Percentiles rank a stretch among this genome's conserved stretches.
These are phyloP conservation scores for Nicotiana noctiflora DNA, from an alignment of 257 asterid genomes.

Conservation along the genomic window DNA sequence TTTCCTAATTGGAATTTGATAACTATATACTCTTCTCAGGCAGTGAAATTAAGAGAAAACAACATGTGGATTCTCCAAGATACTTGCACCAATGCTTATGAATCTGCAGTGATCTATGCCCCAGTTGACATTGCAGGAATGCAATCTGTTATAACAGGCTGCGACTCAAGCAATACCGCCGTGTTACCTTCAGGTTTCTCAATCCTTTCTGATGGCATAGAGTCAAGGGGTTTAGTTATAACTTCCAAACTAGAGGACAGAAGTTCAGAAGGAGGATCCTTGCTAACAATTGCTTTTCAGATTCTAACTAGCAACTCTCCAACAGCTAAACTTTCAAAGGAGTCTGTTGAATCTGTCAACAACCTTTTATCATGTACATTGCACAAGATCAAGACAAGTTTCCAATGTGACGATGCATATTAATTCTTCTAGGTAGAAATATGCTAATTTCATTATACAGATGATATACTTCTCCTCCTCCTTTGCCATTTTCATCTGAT, in stretches of 20 bases:
- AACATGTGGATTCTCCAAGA: conserved; percentile 72
- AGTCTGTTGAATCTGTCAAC: conserved; percentile 58
- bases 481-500: not conserved
- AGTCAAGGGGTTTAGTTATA: conserved; percentile 54
- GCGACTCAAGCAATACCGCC: conserved; percentile 66
- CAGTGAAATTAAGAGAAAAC: conserved; percentile 36
- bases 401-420: conserved; percentile 64
- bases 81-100: conserved; percentile 48
- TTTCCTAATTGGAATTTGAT: not conserved
- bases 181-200: conserved; percentile 75
- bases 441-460: conserved; percentile 2
- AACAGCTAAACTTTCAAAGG: conserved; percentile 36
- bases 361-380: conserved; percentile 52
- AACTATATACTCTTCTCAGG: conserved; percentile 27
- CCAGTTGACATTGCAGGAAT: conserved; percentile 61
- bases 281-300: conserved; percentile 64
- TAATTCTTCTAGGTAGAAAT: conserved; percentile 1
- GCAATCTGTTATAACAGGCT: conserved; percentile 75
- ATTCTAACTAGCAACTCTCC: conserved; percentile 54
- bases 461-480: not conserved
- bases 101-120: conserved; percentile 62
- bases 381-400: conserved; percentile 54
- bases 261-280: conserved; percentile 67
- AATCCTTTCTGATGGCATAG: conserved; percentile 68
- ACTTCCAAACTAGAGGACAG: conserved; percentile 59